Base-by-base conservation (phyloP, 768 basidiomycete species). In the Tricholomella constricta region DNA sequence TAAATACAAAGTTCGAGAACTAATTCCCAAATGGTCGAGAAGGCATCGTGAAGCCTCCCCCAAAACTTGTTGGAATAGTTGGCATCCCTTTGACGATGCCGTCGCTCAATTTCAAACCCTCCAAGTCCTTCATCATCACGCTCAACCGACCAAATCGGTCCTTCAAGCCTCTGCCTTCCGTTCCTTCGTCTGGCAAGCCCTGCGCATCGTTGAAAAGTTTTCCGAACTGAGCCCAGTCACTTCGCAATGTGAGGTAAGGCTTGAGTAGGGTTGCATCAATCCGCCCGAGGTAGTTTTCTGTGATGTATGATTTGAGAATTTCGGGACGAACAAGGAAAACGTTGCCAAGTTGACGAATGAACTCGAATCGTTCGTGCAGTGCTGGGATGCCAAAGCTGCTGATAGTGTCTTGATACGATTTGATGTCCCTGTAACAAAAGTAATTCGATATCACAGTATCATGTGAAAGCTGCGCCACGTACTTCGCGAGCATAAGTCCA, bases 401-500 rank as follows among this genome's bases (percentile, higher is more conserved):
- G 59, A 97, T 83, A 2, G 83, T 82, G 61, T 98, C 97, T 75
- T 98, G 97, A 64, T 99, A 99, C 19, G 89, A 85, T 59, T 95
- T 97, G 61, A 99, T 83, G 66, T 99, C 97, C 72, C 95, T 98
- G 66, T 23, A 37, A 36, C 45, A 43, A 14, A 22, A 20, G 43
- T 34, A 19, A 20, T 48, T 14, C 20, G 25, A 26, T 35, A 10
- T 22, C 10, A 23, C 22, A 20, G 20, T 27, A 34, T 34, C n/a
- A 35, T 23, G 43, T 15, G 36, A n/a, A 22, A 51, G 10, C 19
- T 41, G 32, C 7, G 6, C 26, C 17, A 75, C 85, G 55, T 58
- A 95, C 94, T 98, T 99, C 20, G 97, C 96, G 35, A 99, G 86
- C 92, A 98, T 96, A 46, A 99, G 75, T 14, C 96, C 97, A 36